Base-by-base conservation (phyloP, 768 basidiomycete genomes). In the Gloeophyllum trabeum region DNA sequence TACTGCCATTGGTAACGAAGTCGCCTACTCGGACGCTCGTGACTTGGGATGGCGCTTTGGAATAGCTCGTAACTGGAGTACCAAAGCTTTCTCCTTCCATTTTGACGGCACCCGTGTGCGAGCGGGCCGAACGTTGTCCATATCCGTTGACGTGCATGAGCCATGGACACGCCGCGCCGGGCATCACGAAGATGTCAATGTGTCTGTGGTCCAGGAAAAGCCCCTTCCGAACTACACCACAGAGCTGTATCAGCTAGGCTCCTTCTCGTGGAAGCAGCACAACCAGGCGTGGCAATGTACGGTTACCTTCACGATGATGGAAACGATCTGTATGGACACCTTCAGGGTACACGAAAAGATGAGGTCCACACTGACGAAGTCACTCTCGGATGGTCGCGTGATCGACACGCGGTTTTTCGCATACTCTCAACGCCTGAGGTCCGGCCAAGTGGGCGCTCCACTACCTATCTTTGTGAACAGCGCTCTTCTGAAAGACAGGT, bases 331-430 rank as follows among this genome's bases (percentile, higher is more conserved):
- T 10, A 16, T 10, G 16, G 28, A 32, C 28, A 10, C 10, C 28
- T 32, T 10, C 28, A 10, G 28, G 10, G 16, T 10, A 32, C 28
- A 10, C 28, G 16, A 32, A 32, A 10, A 16, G 16, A 16, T 16
- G 28, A 32, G 28, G 10, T 10, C 28, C 10, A 32, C 38, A 6
- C 39, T 47, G 5, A 39, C 35, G 14, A 39, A 41, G 23, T 47
- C 46, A n/a, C 21, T 47, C 32, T 14, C 22, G 1, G 7, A 30
- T 24, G 41, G 24, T 12, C 19, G 16, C 5, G 36, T 42, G 30
- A 19, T 30, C 18, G 48, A 49, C 25, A 36, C 43, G 13, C 43
- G 46, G 24, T 43, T 49, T 35, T 46, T 34, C 24, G 41, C 37
- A 12, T 49, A 46, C 43, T 46, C 45, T 19, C 45, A 43, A n/a